Conservation (phyloP, 202 grass and related monocot species). For the Setaria italica region DNA sequence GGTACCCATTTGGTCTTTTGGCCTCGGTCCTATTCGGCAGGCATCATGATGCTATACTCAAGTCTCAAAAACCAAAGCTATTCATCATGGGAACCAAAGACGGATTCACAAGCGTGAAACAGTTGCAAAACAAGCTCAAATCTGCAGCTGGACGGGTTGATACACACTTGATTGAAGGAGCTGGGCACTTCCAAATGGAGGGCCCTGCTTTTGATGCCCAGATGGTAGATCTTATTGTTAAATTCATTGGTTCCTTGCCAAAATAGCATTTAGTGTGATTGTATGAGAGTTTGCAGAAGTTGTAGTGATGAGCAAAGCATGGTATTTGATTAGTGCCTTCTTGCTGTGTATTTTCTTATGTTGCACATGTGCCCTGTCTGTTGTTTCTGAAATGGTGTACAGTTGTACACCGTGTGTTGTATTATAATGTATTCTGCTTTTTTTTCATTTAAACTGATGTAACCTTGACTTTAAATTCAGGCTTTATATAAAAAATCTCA, state of each 20-base stretch:
- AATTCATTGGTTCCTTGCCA: constrained; percentile 67
- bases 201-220: constrained; percentile 84
- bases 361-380: constrained; percentile 40
- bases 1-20: constrained; percentile 84
- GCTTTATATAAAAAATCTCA: constrained; percentile 19
- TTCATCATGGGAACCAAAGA: constrained; percentile 98
- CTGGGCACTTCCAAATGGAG: constrained; percentile 97
- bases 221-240: constrained; percentile 77
- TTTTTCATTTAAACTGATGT: background rate
- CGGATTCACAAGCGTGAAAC: constrained; percentile 92
- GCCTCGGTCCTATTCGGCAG: constrained; percentile 91
- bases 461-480: constrained; percentile 9
- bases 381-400: constrained; percentile 18
- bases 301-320: constrained; percentile 22
- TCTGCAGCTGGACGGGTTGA: constrained; percentile 71
- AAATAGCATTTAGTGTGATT: constrained; percentile 43
- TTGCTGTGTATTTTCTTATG: constrained; percentile 40
- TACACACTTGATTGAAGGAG: constrained; percentile 89
- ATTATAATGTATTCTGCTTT: constrained; percentile 35
- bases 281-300: constrained; percentile 2
- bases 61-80: constrained; percentile 78
- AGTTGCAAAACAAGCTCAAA: constrained; percentile 87
- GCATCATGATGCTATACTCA: constrained; percentile 84
- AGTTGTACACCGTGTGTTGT: constrained; percentile 44
- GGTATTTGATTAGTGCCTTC: constrained; percentile 32